phyloP scores from a whole-genome alignment of 345 rosid species.

The Brassica carinata region DNA sequence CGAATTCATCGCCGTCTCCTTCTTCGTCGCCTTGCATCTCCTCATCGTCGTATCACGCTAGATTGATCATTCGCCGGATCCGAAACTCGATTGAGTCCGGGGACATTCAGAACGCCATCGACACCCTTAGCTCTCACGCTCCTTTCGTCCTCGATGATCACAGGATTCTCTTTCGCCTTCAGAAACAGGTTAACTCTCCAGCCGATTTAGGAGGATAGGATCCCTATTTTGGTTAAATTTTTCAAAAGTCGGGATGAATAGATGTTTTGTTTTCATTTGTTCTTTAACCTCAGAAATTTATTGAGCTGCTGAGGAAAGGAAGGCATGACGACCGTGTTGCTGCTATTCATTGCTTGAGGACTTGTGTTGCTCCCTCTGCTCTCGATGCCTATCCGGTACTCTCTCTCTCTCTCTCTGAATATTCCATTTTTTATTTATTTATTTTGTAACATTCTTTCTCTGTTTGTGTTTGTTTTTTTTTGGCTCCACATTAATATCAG shows the following conservation, averaged over 20 bases:
- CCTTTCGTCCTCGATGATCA: constrained; percentile 79
- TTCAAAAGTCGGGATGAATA: background rate
- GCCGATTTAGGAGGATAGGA: no score
- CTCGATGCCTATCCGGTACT: constrained; percentile 94
- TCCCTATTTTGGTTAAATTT: no score
- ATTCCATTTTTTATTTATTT: background rate
- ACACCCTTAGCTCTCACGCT: constrained; percentile 66
- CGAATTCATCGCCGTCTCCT: constrained; percentile 44
- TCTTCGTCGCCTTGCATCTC: constrained; percentile 54
- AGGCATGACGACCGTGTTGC: constrained; percentile 59
- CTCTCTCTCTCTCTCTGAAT: background rate
- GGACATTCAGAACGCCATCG: constrained; percentile 67
- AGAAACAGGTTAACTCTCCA: constrained; percentile 69
- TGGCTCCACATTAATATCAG: background rate
- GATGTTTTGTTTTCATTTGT: background rate
- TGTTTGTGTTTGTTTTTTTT: background rate
- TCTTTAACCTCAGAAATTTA: constrained; percentile 60
- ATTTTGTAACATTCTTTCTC: constrained; percentile 3
- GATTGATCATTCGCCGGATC: constrained; percentile 80
- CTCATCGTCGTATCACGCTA: constrained; percentile 66
- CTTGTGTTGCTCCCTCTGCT: constrained; percentile 90
- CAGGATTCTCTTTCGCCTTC: constrained; percentile 76
- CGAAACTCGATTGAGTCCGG: constrained; percentile 73
- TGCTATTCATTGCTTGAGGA: constrained; percentile 80
- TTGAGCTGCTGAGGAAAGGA: constrained; percentile 86